Base-by-base conservation (phyloP, 805 yeast species). In the Blastobotrys robertii region DNA sequence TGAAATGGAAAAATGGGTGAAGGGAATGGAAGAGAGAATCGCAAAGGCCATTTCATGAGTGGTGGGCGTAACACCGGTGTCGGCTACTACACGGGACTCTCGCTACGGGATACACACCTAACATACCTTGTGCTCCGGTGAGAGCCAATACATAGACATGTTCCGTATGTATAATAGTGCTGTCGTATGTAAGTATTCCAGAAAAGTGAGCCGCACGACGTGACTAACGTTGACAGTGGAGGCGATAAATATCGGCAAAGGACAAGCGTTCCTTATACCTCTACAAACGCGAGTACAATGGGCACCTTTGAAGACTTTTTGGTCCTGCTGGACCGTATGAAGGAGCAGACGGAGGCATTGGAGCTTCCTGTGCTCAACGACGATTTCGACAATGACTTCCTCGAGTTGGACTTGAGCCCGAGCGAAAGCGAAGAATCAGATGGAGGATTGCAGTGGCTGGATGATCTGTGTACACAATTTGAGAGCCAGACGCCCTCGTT, bases 1-100 rank as follows among this genome's bases (percentile, higher is more conserved):
- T 6, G 33, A 46, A 12, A 37, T 46, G n/a, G 33, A 46, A 22
- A 13, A 25, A 14, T 41, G 49, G 44, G 25, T 46, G 2, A 8
- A n/a, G 4, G 16, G 34, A 3, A n/a, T 40, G 37, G 43, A 40
- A 19, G n/a, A 14, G 4, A 10, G 43, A 6, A 3, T 40, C 3
- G 4, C 16, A 4, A 4, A 6, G 6, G 25, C 25, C 6, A 19
- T 19, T n/a, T n/a, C n/a, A n/a, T n/a, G n/a, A n/a, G n/a, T n/a
- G n/a, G n/a, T n/a, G n/a, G n/a, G n/a, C n/a, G n/a, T n/a, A n/a
- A n/a, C n/a, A n/a, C n/a, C n/a, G n/a, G n/a, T n/a, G n/a, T n/a
- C n/a, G n/a, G n/a, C n/a, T n/a, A n/a, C n/a, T n/a, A n/a, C n/a
- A n/a, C n/a, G n/a, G n/a, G n/a, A n/a, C n/a, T n/a, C n/a, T n/a